Conservation (phyloP, 208 protist species). For the Leishmania turanica region DNA sequence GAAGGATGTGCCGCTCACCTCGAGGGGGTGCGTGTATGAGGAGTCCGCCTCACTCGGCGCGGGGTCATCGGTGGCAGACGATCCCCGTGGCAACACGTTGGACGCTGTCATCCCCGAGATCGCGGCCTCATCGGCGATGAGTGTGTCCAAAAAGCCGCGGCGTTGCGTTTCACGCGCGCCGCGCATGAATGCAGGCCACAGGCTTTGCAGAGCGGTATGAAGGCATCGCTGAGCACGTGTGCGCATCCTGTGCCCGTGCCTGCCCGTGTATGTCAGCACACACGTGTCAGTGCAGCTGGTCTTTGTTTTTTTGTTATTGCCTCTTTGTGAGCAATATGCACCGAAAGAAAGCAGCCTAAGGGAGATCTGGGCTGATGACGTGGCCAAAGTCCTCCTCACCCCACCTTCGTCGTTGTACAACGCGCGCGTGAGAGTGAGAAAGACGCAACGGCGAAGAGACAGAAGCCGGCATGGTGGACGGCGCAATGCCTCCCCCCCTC, state of each 20-base stretch:
- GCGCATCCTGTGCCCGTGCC: background rate
- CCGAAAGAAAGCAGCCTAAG: background rate
- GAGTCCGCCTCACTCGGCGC: conserved; percentile 3
- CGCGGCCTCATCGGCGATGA: conserved; percentile 17
- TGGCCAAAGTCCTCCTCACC: background rate
- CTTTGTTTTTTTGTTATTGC: background rate
- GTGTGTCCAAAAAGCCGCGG: conserved; percentile 28
- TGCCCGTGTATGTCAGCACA: background rate
- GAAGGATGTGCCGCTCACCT: conserved; percentile 32
- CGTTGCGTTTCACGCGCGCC: background rate
- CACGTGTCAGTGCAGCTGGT: background rate
- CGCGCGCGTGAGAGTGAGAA: background rate
- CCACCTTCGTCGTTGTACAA: background rate
- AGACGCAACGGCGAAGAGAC: background rate
- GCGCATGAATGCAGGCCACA: background rate
- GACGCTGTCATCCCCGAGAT: conserved; percentile 14
- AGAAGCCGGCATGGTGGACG: background rate
- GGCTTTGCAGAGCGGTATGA: background rate
- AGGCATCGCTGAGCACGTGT: background rate
- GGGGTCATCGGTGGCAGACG: conserved; percentile 6
- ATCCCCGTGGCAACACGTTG: background rate
- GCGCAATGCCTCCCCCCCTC: background rate
- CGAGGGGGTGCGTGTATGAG: conserved; percentile 50
- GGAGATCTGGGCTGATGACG: background rate
- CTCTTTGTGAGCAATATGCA: background rate